Evolutionary conservation across 371 early-diverging fungal genomes (phyloP), one percentile per base, ranked within the genome.

Genomic region (Syncephalastrum contaminatum): DNA sequence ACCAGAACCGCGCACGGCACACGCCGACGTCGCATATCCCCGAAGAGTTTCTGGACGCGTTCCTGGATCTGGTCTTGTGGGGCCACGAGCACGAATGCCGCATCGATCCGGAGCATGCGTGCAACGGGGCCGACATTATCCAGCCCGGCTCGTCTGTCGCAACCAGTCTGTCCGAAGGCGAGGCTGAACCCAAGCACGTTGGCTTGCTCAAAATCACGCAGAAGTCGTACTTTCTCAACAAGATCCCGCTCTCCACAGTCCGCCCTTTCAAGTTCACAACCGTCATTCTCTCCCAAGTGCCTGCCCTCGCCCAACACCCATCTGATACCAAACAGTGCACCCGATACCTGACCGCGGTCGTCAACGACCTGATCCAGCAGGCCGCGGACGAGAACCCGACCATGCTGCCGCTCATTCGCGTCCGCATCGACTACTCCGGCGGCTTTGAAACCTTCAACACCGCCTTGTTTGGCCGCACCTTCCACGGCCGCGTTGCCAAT

Each of bases 21-120:
- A 90, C 91, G 0, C 81, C 86, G 4, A 94, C 88, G 43, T 88
- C 85, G 60, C 93, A 94, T 71, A 89, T 99, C 19, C 98, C 99
- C 0, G 95, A 94, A 68, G 77, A 84, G 8, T 93, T 93, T 60
- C 60, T 99, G 13, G 88, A 89, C 44, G 73, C 76, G 15, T 93
- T 91, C 63, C 67, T 99, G 53, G 84, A 99, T 65, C 65, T 99
- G 18, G 85, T 99, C 4, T 58, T 99, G 1, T 99, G 98, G 96
- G 99, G 99, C 3, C 99, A 99, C 73, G 99, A 99, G 75, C 99
- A 99, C 77, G 95, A 99, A 62, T 98, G 97, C 58, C 68, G 82
- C 27, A 89, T 96, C 22, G 88, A 89, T 25, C 92, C 94, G 0
- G 80, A 84, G 48, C 72, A 72, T 36, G 77, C 81, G 15, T 58